Base-by-base conservation (phyloP, 176 grass and related monocot species). In the Poa annua region DNA sequence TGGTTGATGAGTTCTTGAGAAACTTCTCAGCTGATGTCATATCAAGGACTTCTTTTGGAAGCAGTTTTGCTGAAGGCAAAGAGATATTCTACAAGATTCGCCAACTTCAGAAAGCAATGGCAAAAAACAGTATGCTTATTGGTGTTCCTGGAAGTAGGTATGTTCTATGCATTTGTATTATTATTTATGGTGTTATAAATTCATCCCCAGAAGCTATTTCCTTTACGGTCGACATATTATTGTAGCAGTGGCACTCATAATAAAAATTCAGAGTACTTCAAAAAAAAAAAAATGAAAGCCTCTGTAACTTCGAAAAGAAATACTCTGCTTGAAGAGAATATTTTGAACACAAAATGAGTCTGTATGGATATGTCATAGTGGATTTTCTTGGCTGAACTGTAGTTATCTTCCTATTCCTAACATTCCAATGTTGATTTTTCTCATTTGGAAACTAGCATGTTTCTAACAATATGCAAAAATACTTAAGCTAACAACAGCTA, bases 1-100 rank as follows among this genome's bases (percentile, higher is more conserved):
- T 94, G 70, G 83, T 97, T 16, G 85, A 93, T 86, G 86, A 84
- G 33, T 85, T 85, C 63, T 83, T 97, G 83, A 92, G 89, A 63
- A 90, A 52, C 47, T 89, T 97, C 75, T 97, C 94, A 76, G 92
- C 87, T 84, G 90, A 94, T 90, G 75, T 94, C 39, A 86, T 97
- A 86, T 94, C 92, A 50, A 92, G 68, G 71, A 74, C 85, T 78
- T 92, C 86, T 81, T 97, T 97, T 36, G 94, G 94, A 6, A 92
- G 86, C 70, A 92, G 86, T 76, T 94, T 90, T 7, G 13, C 63
- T 36, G 76, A 85, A 92, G 92, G 94, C 0, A 86, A 92, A 60
- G 89, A 94, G 74, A 90, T 97, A 81, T 90, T 97, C 42, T 83
- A 52, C 47, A 90, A 90, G 21, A 90, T 97, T 60, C 84, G 80